A percentile compares a stretch with the other conserved stretches of the same genome.
Evolutionary conservation across 2,329 filamentous ascomycete species (phyloP).

Genomic region (Thielaviopsis cerberus): DNA sequence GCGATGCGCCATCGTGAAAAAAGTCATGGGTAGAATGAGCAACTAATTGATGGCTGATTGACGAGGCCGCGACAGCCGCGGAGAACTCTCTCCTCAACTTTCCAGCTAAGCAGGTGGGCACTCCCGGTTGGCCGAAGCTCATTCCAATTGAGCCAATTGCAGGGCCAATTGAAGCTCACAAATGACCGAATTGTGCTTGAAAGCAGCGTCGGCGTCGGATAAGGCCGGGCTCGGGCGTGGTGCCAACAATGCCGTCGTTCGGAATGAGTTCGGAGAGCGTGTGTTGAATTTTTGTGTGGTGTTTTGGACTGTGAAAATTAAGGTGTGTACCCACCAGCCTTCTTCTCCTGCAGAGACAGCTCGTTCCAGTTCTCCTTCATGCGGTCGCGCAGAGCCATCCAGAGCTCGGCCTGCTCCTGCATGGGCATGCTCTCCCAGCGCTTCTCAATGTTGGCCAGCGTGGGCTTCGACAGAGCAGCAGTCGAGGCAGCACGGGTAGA

Average conservation of each 20-base stretch:
- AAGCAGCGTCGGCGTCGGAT: neutral
- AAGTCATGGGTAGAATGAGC: neutral
- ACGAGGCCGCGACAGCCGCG: neutral
- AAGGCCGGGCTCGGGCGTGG: neutral
- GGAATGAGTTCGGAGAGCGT: neutral
- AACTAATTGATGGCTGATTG: conserved; percentile 1
- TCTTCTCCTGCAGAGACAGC: conserved; percentile 93
- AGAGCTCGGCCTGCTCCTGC: conserved; percentile 96
- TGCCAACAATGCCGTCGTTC: neutral
- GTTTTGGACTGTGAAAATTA: conserved; percentile 6
- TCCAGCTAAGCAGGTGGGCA: neutral
- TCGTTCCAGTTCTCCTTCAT: conserved; percentile 98
- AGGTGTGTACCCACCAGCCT: conserved; percentile 60
- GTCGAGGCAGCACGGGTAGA: conserved; percentile 42
- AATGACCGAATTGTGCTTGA: neutral
- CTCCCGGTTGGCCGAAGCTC: neutral
- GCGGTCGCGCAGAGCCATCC: conserved; percentile 94
- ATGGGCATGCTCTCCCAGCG: conserved; percentile 95
- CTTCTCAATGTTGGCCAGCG: conserved; percentile 96
- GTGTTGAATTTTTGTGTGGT: neutral
- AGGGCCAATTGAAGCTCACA: neutral
- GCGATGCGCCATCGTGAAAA: neutral
- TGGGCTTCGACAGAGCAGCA: conserved; percentile 95
- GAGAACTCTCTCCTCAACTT: neutral
- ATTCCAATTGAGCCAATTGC: neutral